A percentile compares a stretch with the other conserved stretches of the same genome.
Evolutionary conservation across 2,329 filamentous ascomycete species (phyloP).

Genomic region (Fusarium sororula): DNA sequence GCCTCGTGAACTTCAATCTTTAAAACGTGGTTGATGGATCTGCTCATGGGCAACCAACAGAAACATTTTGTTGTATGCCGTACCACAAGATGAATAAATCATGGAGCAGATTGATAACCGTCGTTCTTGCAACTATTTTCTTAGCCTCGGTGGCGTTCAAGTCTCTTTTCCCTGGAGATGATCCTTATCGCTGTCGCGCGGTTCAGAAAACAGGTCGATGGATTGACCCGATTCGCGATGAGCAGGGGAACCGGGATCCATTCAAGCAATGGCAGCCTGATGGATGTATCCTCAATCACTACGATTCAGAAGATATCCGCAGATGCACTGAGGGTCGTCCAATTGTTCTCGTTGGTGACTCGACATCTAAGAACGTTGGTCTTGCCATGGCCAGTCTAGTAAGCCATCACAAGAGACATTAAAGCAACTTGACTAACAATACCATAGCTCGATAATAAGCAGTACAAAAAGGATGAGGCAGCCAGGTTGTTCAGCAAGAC

Average conservation of each 20-base stretch:
- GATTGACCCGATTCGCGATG: constrained; percentile 46
- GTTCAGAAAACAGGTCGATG: constrained; percentile 62
- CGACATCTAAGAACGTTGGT: constrained; percentile 65
- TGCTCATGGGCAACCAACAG: not conserved
- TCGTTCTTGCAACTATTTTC: not conserved
- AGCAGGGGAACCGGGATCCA: constrained; percentile 37
- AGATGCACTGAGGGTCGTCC: constrained; percentile 61
- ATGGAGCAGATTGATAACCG: not conserved
- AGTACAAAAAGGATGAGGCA: not conserved
- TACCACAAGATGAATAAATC: not conserved
- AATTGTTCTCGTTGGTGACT: constrained; percentile 68
- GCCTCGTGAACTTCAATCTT: not conserved
- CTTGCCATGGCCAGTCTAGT: constrained; percentile 54
- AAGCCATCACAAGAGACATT: not conserved
- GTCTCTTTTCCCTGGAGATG: constrained; percentile 37
- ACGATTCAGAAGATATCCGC: constrained; percentile 58
- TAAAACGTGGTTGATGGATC: not conserved
- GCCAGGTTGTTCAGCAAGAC: not conserved
- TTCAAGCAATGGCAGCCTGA: constrained; percentile 65
- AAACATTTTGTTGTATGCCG: not conserved
- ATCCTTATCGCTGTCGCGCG: constrained; percentile 63
- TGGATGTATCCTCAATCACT: constrained; percentile 66
- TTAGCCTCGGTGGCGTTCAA: not conserved
- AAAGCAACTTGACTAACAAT: not conserved
- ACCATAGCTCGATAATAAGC: not conserved